phyloP scores from a whole-genome alignment of 1,139 yeast species.

The Hanseniaspora gamundiae region DNA sequence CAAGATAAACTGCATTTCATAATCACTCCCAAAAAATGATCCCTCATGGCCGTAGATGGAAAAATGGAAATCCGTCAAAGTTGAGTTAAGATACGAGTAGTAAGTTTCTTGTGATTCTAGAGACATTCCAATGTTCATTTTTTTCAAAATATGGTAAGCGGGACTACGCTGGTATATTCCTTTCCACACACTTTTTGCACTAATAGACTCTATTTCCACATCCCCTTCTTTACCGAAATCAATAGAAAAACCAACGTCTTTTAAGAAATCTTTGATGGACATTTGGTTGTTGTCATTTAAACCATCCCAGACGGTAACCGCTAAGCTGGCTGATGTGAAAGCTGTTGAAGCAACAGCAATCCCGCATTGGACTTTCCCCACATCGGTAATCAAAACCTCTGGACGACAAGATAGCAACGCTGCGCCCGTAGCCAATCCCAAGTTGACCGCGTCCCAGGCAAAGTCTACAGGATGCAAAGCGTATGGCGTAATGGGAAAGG shows the following conservation, averaged over 20 bases:
- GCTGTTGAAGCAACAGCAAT: background rate
- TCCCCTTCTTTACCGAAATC: too few species aligned
- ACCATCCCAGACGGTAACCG: background rate
- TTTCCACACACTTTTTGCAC: background rate
- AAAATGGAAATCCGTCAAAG: background rate
- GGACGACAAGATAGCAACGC: background rate
- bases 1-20: background rate
- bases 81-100: background rate
- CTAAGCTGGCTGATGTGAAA: background rate
- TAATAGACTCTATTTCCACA: too few species aligned
- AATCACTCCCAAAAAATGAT: background rate
- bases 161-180: background rate
- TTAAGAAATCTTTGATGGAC: background rate
- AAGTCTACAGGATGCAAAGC: background rate
- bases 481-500: background rate
- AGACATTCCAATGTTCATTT: background rate
- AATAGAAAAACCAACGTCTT: background rate
- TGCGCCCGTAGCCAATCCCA: background rate
- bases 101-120: background rate
- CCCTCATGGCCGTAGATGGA: background rate
- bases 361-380: background rate
- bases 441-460: conserved; percentile 1
- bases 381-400: background rate
- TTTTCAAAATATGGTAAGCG: background rate
- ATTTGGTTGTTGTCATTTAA: background rate